Evolutionary conservation across 1,284 basidiomycete species (phyloP).

Genomic region (Stereum hirsutum): DNA sequence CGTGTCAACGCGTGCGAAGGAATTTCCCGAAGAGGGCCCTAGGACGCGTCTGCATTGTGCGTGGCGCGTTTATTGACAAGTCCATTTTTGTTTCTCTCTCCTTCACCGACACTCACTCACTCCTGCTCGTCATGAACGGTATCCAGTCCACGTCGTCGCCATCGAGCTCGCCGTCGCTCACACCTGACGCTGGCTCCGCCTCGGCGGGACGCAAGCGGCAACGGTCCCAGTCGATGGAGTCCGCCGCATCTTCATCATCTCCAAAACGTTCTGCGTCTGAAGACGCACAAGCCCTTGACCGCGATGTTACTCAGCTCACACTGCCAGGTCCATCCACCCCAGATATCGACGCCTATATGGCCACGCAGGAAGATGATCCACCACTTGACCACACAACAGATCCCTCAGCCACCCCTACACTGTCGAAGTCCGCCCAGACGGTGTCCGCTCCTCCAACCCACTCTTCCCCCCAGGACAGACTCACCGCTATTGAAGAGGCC

Average conservation of each 20-base stretch:
- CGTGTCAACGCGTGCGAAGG: no score
- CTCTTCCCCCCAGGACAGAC: constrained; percentile 34
- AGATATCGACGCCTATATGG: constrained; percentile 65
- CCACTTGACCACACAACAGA: no score
- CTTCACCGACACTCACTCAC: no score
- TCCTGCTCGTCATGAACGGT: no score
- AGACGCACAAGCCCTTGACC: constrained; percentile 33
- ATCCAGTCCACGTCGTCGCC: no score
- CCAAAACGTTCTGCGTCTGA: constrained; percentile 65
- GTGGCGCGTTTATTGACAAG: no score
- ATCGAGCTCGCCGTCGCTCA: constrained; percentile 24
- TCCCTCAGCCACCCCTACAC: constrained; percentile 14
- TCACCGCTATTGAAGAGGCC: constrained; percentile 37
- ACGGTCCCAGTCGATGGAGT: constrained; percentile 40
- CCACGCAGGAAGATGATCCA: constrained; percentile 49
- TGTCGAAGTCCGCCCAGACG: constrained; percentile 16
- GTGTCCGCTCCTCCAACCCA: constrained; percentile 13
- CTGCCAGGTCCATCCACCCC: constrained; percentile 24
- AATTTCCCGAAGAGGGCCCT: no score
- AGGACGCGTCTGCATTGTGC: no score
- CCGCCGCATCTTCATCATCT: constrained; percentile 49
- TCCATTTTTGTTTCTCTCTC: no score
- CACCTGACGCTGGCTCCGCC: constrained; percentile 16
- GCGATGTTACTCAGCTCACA: constrained; percentile 33
- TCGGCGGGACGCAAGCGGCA: constrained; percentile 32